phyloP scores from a whole-genome alignment of 2,329 filamentous ascomycete genomes.

The Epichloe brachyelytri region DNA sequence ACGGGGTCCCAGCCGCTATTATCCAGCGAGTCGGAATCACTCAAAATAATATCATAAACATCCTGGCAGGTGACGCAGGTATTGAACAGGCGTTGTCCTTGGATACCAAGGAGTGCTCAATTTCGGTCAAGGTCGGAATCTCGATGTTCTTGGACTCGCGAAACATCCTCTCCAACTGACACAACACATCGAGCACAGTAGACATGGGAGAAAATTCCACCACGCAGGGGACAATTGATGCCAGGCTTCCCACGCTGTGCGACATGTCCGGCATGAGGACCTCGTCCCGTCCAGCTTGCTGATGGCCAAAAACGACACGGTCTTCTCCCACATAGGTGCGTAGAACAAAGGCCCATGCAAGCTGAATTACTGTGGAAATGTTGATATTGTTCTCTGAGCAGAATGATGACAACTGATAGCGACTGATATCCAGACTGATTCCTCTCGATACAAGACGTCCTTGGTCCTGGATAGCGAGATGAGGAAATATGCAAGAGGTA shows the following conservation, averaged over 20 bases:
- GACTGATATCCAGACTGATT: slow-evolving; percentile 28
- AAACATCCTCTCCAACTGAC: slow-evolving; percentile 17
- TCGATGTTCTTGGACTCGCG: slow-evolving; percentile 22
- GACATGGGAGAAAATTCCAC: slow-evolving; percentile 19
- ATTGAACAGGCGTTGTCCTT: slow-evolving; percentile 34
- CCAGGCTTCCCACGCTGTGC: slow-evolving; percentile 34
- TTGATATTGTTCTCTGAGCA: slow-evolving; percentile 25
- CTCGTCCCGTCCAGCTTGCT: slow-evolving; percentile 31
- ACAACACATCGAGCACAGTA: slow-evolving; percentile 20
- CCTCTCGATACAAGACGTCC: slow-evolving; percentile 21
- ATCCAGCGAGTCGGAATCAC: slow-evolving; percentile 4
- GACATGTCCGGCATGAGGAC: slow-evolving; percentile 27
- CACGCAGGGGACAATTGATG: slow-evolving; percentile 23
- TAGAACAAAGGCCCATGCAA: slow-evolving; percentile 48
- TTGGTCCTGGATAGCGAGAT: slow-evolving; percentile 17
- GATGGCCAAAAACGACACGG: slow-evolving; percentile 42
- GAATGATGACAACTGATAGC: slow-evolving; percentile 30
- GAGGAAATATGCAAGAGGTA: slow-evolving; percentile 34
- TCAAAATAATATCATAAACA: slow-evolving; percentile 15
- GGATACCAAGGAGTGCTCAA: slow-evolving; percentile 33
- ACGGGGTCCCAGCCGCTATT: slow-evolving; percentile 6
- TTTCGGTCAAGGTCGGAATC: slow-evolving; percentile 30
- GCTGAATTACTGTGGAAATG: slow-evolving; percentile 36
- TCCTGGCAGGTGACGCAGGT: slow-evolving; percentile 37
- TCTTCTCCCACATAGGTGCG: slow-evolving; percentile 39